These are phyloP conservation scores for Melastoma candidum DNA, from an alignment of 441 rosid species.

Conservation along the genomic window DNA sequence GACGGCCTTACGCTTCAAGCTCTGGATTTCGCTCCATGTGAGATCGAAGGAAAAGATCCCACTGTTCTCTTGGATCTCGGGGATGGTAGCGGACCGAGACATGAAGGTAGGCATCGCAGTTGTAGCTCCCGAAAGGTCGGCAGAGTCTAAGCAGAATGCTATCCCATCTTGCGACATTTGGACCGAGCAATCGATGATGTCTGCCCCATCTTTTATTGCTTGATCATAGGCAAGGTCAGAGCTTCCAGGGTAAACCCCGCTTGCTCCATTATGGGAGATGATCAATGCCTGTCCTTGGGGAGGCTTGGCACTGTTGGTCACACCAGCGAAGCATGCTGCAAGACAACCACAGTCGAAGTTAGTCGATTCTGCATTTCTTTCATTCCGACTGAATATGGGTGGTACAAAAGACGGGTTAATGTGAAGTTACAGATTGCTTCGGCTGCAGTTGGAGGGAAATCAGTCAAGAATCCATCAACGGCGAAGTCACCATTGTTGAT, in stretches of 20 bases:
- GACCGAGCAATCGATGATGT: conserved; percentile 76
- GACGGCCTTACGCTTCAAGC: conserved; percentile 48
- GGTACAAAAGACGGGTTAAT: not conserved
- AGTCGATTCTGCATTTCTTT: conserved; percentile 2
- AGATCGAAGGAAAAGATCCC: conserved; percentile 92
- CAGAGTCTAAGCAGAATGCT: conserved; percentile 58
- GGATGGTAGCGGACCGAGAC: conserved; percentile 36
- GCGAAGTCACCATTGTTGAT: conserved; percentile 44
- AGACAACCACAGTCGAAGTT: not conserved
- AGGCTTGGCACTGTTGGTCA: conserved; percentile 16
- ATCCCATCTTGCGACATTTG: conserved; percentile 85
- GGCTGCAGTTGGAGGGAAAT: conserved; percentile 76
- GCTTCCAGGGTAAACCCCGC: conserved; percentile 78
- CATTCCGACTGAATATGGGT: not conserved
- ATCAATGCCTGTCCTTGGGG: conserved; percentile 32
- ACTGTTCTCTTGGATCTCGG: conserved; percentile 46
- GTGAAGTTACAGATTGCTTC: conserved; percentile 47
- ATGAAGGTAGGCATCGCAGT: conserved; percentile 51
- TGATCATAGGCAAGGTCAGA: conserved; percentile 76
- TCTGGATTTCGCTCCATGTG: conserved; percentile 76
- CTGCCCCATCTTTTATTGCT: conserved; percentile 73
- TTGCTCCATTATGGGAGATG: conserved; percentile 81
- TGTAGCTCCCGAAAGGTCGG: conserved; percentile 50
- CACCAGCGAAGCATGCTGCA: conserved; percentile 58
- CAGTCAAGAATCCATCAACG: conserved; percentile 76